Evolutionary conservation across 305 asterid species (phyloP).

Genomic region (Fraxinus latifolia): DNA sequence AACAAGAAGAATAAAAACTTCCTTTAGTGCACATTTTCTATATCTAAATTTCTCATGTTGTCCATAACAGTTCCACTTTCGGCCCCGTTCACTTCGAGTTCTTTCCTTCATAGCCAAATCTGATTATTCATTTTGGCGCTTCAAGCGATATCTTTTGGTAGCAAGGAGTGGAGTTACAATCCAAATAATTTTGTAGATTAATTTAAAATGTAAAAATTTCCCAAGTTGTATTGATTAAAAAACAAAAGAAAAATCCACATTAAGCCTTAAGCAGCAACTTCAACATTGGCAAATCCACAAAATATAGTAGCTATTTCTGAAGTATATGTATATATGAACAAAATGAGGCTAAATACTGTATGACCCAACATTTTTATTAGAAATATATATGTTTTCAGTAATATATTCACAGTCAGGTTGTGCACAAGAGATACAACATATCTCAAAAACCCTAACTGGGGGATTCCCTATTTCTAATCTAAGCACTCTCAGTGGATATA

Average conservation of each 20-base stretch:
- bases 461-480: background rate
- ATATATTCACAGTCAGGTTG: background rate
- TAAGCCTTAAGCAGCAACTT: background rate
- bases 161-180: background rate
- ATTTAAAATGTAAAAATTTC: background rate
- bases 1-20: too few species aligned
- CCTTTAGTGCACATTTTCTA: background rate
- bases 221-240: background rate
- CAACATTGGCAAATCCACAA: background rate
- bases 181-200: background rate
- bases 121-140: background rate
- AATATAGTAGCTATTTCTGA: background rate
- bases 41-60: background rate
- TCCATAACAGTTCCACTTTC: background rate
- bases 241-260: background rate
- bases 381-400: background rate
- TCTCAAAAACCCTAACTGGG: constrained; percentile 1
- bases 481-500: background rate
- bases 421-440: background rate
- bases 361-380: background rate
- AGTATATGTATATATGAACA: background rate
- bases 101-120: background rate
- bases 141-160: background rate
- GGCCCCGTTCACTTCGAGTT: background rate
- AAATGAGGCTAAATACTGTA: background rate